phyloP scores from a whole-genome alignment of 2,329 filamentous ascomycete species.

The Fusarium haematococcum region DNA sequence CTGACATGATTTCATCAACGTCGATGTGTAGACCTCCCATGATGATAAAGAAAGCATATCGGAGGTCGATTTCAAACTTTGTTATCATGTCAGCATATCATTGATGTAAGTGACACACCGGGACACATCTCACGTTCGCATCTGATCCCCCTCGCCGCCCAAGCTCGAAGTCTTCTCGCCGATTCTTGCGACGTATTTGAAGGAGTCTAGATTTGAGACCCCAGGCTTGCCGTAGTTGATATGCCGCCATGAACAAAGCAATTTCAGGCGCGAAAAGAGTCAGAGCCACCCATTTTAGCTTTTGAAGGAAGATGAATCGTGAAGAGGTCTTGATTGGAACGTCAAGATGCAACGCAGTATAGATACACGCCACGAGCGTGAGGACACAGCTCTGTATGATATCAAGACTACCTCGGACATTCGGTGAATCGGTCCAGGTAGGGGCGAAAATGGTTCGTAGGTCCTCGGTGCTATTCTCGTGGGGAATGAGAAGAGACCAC shows the following conservation, averaged over 20 bases:
- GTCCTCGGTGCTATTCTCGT: neutral
- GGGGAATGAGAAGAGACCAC: neutral
- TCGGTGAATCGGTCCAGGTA: neutral
- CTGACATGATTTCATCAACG: slow-evolving; percentile 14
- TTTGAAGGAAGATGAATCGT: slow-evolving; percentile 19
- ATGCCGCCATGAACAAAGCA: slow-evolving; percentile 42
- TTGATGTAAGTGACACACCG: neutral
- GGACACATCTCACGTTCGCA: neutral
- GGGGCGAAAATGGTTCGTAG: neutral
- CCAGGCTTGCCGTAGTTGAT: slow-evolving; percentile 20
- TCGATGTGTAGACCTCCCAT: slow-evolving; percentile 45
- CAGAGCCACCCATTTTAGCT: slow-evolving; percentile 46
- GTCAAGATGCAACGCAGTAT: slow-evolving; percentile 53
- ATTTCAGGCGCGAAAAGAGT: slow-evolving; percentile 50
- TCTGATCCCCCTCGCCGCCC: neutral
- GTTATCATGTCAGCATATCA: neutral
- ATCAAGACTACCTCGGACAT: neutral
- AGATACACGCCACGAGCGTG: slow-evolving; percentile 51
- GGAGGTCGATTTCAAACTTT: slow-evolving; percentile 21
- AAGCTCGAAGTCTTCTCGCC: neutral
- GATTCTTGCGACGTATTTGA: neutral
- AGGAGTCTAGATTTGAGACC: slow-evolving; percentile 4
- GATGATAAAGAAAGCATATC: slow-evolving; percentile 46
- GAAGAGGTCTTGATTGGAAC: slow-evolving; percentile 39
- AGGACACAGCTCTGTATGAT: slow-evolving; percentile 51